Base-by-base conservation (phyloP, 148 eudicot species). In the Camellia granthamiana region DNA sequence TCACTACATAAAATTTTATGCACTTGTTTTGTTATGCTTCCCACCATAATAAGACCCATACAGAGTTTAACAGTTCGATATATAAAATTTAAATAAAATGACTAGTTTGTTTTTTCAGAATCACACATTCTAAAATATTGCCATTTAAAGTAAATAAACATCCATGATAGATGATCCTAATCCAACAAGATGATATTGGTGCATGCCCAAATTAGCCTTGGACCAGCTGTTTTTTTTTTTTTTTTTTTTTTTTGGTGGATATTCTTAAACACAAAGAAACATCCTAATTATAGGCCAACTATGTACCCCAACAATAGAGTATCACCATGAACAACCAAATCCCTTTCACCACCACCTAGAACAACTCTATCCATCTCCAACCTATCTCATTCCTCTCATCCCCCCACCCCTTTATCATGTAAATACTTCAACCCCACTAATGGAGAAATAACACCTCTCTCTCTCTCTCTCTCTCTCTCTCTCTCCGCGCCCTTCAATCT, bases 151-250 rank as follows among this genome's bases (percentile, higher is more conserved):
- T 30, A 30, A 30, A 30, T 30, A 30, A 30, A 30, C 38, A 30
- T 30, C 38, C 38, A 30, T 30, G 38, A 30, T 30, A 30, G 38
- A 30, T 30, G 38, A 0, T 30, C 38, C 51, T n/a, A 14, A 2
- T 12, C 12, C 9, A 6, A 43, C 23, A 58, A 1, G 9, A 65
- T 15, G 9, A 15, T 9, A 4, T 41, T 58, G 47, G 55, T 13
- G 54, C 58, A 62, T 44, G 13, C 69, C 59, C 59, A 47, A 47
- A 77, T 62, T 47, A 77, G 79, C 54, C 47, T 30, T 4, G 79
- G 59, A 13, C 41, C 10, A 23, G 58, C 58, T 3, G 13, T 46
- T 44, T 63, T 77, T 2, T 6, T 14, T 19, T 9, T n/a, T n/a
- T n/a, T 46, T 44, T 63, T 77, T 2, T 6, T 23, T 42, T 6